Conservation (phyloP, 768 basidiomycete genomes). For the Thelephora aurantiotincta region DNA sequence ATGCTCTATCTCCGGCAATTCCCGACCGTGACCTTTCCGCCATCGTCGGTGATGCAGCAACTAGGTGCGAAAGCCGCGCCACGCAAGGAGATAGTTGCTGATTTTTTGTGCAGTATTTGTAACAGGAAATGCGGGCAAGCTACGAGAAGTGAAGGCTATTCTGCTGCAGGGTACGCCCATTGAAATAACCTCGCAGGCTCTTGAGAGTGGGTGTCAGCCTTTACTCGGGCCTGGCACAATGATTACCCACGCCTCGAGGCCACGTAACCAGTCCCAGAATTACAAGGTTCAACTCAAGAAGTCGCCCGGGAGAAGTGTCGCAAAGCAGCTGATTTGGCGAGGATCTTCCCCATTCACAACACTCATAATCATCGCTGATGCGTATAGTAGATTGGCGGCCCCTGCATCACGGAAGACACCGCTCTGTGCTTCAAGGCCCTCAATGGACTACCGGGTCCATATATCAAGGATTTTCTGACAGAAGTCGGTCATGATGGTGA, state of each 20-base stretch:
- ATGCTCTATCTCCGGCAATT: neutral
- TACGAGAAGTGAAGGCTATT: conserved; percentile 79
- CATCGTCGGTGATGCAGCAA: neutral
- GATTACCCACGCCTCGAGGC: neutral
- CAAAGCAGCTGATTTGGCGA: conserved; percentile 69
- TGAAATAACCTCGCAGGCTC: conserved; percentile 58
- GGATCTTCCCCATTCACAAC: conserved; percentile 8
- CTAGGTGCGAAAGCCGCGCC: neutral
- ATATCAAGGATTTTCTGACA: conserved; percentile 88
- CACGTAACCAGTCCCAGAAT: conserved; percentile 59
- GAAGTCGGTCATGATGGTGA: conserved; percentile 73
- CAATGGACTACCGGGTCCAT: conserved; percentile 87
- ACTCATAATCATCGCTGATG: neutral
- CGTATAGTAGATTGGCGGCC: conserved; percentile 28
- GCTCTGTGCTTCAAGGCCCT: conserved; percentile 85
- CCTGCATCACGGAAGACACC: conserved; percentile 83
- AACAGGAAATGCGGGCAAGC: conserved; percentile 88
- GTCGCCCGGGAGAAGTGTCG: conserved; percentile 81
- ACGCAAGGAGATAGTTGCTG: neutral
- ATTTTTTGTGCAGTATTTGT: conserved; percentile 55
- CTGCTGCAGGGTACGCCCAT: conserved; percentile 57
- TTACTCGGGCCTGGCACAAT: neutral
- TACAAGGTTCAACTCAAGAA: conserved; percentile 87
- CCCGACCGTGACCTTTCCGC: neutral
- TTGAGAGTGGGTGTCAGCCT: conserved; percentile 51